Conservation (phyloP, 176 grass and related monocot genomes). For the Musa schizocarpa region DNA sequence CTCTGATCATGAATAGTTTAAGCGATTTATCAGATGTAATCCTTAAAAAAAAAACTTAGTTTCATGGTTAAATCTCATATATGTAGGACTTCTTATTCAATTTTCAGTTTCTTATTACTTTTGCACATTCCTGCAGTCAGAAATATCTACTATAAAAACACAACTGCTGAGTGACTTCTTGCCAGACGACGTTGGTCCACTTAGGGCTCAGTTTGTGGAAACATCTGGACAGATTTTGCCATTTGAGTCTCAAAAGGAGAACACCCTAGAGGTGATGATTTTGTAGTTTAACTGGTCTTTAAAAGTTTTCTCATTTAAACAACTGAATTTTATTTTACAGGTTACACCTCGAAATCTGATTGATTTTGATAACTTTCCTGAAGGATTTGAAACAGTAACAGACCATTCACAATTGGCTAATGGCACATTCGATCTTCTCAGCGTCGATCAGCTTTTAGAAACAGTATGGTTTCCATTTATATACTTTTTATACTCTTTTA, state of each 20-base stretch:
- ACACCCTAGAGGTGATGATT: conserved; percentile 38
- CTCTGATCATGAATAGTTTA: conserved; percentile 73
- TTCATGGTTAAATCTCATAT: conserved; percentile 12
- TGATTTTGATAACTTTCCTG: conserved; percentile 65
- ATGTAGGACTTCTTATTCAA: conserved; percentile 15
- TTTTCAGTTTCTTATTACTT: conserved; percentile 18
- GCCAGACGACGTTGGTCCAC: conserved; percentile 84
- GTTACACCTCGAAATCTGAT: conserved; percentile 35
- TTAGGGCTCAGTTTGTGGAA: conserved; percentile 61
- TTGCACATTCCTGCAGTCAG: conserved; percentile 41
- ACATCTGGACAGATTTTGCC: conserved; percentile 23
- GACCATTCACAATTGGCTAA: conserved; percentile 23
- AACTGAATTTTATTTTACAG: conserved; percentile 36
- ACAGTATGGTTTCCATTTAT: conserved; percentile 41
- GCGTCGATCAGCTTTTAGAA: conserved; percentile 80
- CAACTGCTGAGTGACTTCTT: conserved; percentile 81
- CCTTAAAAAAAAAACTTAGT: not conserved
- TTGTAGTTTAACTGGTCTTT: not conserved
- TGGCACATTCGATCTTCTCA: conserved; percentile 56
- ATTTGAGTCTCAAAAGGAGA: conserved; percentile 38
- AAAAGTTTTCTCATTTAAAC: conserved; percentile 7
- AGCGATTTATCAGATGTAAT: conserved; percentile 73
- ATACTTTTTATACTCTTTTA: not conserved
- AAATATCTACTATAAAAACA: conserved; percentile 56
- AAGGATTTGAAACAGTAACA: conserved; percentile 55